Evolutionary conservation across 192 early-diverging fungal genomes (phyloP).

Genomic region (Coemansia sp.): DNA sequence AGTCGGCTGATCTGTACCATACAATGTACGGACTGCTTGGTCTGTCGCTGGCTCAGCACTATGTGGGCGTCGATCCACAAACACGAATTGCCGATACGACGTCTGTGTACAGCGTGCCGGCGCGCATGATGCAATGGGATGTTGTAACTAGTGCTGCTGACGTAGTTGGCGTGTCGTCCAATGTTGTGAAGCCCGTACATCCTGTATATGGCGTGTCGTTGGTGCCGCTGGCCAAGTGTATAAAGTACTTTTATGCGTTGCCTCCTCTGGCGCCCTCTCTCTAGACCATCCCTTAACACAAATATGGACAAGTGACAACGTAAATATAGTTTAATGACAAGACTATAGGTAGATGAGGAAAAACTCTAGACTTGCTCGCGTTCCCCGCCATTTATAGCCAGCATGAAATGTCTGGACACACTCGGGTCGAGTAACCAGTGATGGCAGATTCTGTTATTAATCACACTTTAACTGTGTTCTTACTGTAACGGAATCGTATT

Average conservation of each 20-base stretch:
- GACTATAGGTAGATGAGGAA: too few relatives aligned
- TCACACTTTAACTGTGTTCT: too few relatives aligned
- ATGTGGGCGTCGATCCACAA: conserved; percentile 51
- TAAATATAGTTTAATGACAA: too few relatives aligned
- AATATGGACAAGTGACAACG: too few relatives aligned
- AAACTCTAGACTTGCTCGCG: too few relatives aligned
- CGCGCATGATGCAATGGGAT: conserved; percentile 52
- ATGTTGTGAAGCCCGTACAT: conserved; percentile 37
- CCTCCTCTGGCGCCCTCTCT: conserved; percentile 25
- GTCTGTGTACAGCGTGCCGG: conserved; percentile 38
- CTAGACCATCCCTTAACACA: background rate
- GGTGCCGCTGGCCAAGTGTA: conserved; percentile 27
- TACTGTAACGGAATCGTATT: too few relatives aligned
- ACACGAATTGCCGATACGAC: conserved; percentile 15
- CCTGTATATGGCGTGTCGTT: conserved; percentile 43
- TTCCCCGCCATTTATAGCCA: too few relatives aligned
- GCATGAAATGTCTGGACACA: too few relatives aligned
- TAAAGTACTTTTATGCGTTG: conserved; percentile 47
- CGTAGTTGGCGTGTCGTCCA: conserved; percentile 25
- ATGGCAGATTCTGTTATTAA: too few relatives aligned
- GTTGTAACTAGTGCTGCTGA: conserved; percentile 10
- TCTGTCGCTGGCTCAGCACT: conserved; percentile 80
- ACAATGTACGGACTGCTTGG: conserved; percentile 91
- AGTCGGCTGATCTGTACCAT: conserved; percentile 91
- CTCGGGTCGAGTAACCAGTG: too few relatives aligned